Evolutionary conservation across 345 rosid genomes (phyloP), one percentile per base, ranked within the genome.

Genomic region (Litchi chinensis): DNA sequence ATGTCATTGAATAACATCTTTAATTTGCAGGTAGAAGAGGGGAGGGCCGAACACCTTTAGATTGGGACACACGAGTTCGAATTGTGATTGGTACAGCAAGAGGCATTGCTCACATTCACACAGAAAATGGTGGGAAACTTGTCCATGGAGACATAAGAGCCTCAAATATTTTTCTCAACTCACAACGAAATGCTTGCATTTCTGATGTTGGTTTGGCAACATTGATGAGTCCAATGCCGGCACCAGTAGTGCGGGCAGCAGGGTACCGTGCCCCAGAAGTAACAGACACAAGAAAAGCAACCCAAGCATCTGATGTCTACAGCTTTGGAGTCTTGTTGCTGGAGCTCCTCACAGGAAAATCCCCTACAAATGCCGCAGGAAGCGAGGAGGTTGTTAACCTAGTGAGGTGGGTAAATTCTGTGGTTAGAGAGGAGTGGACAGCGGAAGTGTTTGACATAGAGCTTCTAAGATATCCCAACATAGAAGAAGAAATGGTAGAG

Each of bases 401-500:
- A 85, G 98, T 91, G 78, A 84, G 96, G 79, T 94, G 99, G 98
- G 99, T 94, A 81, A 90, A 92, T 85, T 93, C 98, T 0, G 98
- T 94, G 21, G 98, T 97, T 32, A 89, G 98, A 75, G 99, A 97
- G 76, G 99, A 97, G 84, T 97, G 99, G 99, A 93, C 98, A 0
- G 99, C 97, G 22, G 98, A 94, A 82, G 99, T 94, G 76, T 97
- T 94, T 77, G 98, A 97, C 71, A 77, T 91, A 50, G 93, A 87
- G 89, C 93, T 97, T 40, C 57, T 94, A 86, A 86, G 95, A 86
- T 92, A 86, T 83, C 92, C 99, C 6, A 92, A 94, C 69, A 93
- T 94, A 46, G 99, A 96, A 84, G 98, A 94, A 83, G 98, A 94
- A 88, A 89, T 94, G 98, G 99, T 97, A 44, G 98, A 90, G 88